phyloP scores from a whole-genome alignment of 2,329 filamentous ascomycete species.

The Purpureocillium lavendulum region DNA sequence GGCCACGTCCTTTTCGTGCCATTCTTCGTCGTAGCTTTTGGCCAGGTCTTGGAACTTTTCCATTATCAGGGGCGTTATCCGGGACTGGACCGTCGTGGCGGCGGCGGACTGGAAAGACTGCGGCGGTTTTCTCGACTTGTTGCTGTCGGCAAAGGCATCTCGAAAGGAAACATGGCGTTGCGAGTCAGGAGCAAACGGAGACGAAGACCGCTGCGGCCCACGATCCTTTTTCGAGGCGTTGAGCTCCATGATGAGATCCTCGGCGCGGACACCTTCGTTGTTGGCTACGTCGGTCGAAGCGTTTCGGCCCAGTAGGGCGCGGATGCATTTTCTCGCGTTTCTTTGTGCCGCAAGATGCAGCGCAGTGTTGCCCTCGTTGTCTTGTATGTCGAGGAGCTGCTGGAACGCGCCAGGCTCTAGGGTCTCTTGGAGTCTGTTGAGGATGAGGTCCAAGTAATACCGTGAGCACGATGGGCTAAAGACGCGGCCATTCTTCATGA shows the following conservation, averaged over 20 bases:
- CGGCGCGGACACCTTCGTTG: constrained; percentile 70
- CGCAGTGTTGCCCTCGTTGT: constrained; percentile 84
- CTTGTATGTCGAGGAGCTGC: constrained; percentile 70
- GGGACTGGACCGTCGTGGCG: constrained; percentile 60
- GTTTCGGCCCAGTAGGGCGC: constrained; percentile 69
- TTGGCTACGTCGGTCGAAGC: constrained; percentile 80
- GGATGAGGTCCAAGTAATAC: constrained; percentile 87
- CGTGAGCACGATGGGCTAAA: constrained; percentile 82
- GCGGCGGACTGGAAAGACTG: constrained; percentile 51
- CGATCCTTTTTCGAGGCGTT: constrained; percentile 63
- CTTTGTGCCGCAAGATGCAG: constrained; percentile 67
- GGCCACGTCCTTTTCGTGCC: constrained; percentile 63
- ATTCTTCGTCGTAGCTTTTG: constrained; percentile 64
- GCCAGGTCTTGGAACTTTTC: constrained; percentile 67
- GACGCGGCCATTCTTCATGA: constrained; percentile 71
- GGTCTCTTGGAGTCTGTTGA: constrained; percentile 77
- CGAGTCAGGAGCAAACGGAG: constrained; percentile 55
- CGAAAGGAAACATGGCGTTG: constrained; percentile 46
- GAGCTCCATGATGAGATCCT: constrained; percentile 70
- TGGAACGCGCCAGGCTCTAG: constrained; percentile 71
- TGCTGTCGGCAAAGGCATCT: constrained; percentile 36
- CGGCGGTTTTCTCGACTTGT: constrained; percentile 30
- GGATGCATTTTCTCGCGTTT: constrained; percentile 82
- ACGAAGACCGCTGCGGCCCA: constrained; percentile 68
- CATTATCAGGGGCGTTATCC: constrained; percentile 59